Conservation (phyloP, 1,284 basidiomycete species). For the Hypsizygus ulmarius region DNA sequence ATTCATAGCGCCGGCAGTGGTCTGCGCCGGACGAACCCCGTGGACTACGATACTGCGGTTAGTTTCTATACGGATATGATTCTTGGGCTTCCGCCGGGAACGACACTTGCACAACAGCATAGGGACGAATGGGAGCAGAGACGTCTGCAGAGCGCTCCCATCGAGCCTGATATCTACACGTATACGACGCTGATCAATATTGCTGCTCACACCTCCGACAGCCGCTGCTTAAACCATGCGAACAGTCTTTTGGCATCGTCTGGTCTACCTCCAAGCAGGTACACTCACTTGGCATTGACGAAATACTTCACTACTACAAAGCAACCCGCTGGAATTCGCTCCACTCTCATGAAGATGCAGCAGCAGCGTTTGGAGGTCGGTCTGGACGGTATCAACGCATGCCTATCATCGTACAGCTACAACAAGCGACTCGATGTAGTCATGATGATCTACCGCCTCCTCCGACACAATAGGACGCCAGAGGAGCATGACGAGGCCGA, state of each 20-base stretch:
- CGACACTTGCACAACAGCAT: slow-evolving; percentile 25
- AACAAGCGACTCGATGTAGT: slow-evolving; percentile 55
- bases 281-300: slow-evolving; percentile 60
- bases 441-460: slow-evolving; percentile 57
- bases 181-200: slow-evolving; percentile 65
- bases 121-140: slow-evolving; percentile 1
- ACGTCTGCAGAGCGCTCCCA: slow-evolving; percentile 9
- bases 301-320: slow-evolving; percentile 49
- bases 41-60: slow-evolving; percentile 61
- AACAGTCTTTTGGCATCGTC: slow-evolving; percentile 50
- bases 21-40: slow-evolving; percentile 51
- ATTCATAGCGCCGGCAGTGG: slow-evolving; percentile 68
- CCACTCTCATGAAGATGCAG: slow-evolving; percentile 50
- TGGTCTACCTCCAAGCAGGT: slow-evolving; percentile 51
- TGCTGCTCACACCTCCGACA: slow-evolving; percentile 51
- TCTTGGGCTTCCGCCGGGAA: slow-evolving; percentile 42
- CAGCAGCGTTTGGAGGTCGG: slow-evolving; percentile 51
- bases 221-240: slow-evolving; percentile 48
- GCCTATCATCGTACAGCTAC: slow-evolving; percentile 63
- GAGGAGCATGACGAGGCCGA: slow-evolving; percentile 28
- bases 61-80: slow-evolving; percentile 60
- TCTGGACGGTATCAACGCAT: slow-evolving; percentile 62
- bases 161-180: slow-evolving; percentile 61
- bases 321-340: slow-evolving; percentile 52
- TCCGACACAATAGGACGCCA: slow-evolving; percentile 49